phyloP scores from a whole-genome alignment of 306 rosid genomes.

The Lagenaria siceraria region DNA sequence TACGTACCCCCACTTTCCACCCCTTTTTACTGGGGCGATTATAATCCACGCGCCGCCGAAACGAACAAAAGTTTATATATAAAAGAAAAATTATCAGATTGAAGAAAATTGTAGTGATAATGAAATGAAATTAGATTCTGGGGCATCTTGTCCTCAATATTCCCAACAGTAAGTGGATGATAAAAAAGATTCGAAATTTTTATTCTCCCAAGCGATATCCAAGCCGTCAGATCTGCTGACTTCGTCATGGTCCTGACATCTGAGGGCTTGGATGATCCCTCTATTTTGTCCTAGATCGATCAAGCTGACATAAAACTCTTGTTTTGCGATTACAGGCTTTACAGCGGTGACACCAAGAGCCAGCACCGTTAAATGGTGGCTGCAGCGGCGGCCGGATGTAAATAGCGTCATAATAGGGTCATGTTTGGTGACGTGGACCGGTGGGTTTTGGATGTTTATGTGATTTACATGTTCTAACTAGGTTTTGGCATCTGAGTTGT shows the following conservation, averaged over 20 bases:
- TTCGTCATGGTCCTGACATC: neutral
- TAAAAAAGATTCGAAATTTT: neutral
- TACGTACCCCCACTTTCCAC: constrained; percentile 2
- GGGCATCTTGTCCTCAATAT: neutral
- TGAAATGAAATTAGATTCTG: neutral
- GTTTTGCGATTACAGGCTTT: constrained; percentile 49
- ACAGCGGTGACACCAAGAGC: constrained; percentile 78
- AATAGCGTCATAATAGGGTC: constrained; percentile 9
- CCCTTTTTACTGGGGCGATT: neutral
- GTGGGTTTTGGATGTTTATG: neutral
- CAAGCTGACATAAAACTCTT: neutral
- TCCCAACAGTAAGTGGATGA: constrained; percentile 1
- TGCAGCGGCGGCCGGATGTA: constrained; percentile 11
- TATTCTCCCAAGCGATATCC: neutral
- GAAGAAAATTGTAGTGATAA: neutral
- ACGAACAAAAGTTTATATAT: neutral
- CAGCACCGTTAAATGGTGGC: constrained; percentile 40
- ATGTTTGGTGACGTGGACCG: neutral
- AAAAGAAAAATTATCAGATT: neutral
- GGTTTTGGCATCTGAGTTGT: neutral
- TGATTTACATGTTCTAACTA: neutral
- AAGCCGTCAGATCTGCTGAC: neutral
- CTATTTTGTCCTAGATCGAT: neutral
- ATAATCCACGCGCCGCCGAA: neutral
- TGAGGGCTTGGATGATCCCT: neutral